A percentile compares a stretch with the other conserved stretches of the same genome.
phyloP scores from a whole-genome alignment of 768 basidiomycete species.

The Termitomyces sp. region DNA sequence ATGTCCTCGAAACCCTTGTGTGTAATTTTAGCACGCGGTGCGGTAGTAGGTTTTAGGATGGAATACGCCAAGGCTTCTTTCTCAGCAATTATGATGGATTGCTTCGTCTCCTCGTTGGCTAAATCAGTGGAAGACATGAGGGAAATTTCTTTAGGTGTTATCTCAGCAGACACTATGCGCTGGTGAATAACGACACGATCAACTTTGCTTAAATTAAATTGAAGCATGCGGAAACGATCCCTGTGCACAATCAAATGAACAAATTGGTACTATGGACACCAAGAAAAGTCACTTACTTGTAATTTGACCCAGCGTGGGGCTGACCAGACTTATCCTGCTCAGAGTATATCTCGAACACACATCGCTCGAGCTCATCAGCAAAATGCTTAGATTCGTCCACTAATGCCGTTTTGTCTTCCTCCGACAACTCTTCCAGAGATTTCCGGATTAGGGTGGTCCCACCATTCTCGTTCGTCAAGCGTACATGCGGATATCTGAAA shows the following conservation, averaged over 20 bases:
- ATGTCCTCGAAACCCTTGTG: conserved; percentile 93
- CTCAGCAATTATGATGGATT: conserved; percentile 77
- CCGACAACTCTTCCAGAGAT: conserved; percentile 48
- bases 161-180: conserved; percentile 62
- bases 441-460: conserved; percentile 29
- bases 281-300: conserved; percentile 52
- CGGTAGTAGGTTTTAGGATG: conserved; percentile 65
- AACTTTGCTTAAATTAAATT: conserved; percentile 80
- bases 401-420: conserved; percentile 53
- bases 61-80: conserved; percentile 82
- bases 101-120: conserved; percentile 81
- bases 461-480: conserved; percentile 23
- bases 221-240: conserved; percentile 87
- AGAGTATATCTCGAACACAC: conserved; percentile 68
- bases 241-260: conserved; percentile 29
- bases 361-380: conserved; percentile 68
- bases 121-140: conserved; percentile 86
- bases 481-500: conserved; percentile 58
- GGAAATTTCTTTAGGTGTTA: conserved; percentile 69
- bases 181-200: conserved; percentile 78
- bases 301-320: conserved; percentile 63
- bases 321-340: conserved; percentile 72
- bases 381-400: conserved; percentile 57
- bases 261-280: neutral
- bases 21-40: conserved; percentile 77